Percentiles rank a stretch among this genome's conserved stretches.
Conservation (phyloP, 257 asterid species). For the Prunella vulgaris region DNA sequence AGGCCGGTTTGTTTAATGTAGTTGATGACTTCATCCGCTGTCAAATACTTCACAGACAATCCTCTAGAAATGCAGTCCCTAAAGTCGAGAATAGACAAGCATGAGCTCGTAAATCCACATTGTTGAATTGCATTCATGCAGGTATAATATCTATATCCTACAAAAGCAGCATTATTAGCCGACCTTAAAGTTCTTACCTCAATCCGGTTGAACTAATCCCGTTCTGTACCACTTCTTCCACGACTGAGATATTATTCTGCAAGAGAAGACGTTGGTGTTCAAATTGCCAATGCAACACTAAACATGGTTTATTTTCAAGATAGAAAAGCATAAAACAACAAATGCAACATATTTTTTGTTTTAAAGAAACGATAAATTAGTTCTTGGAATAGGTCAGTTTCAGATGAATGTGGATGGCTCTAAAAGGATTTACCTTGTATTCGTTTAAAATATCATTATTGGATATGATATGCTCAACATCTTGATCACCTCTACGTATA, state of each 20-base stretch:
- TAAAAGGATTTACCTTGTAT: conserved; percentile 44
- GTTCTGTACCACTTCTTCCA: conserved; percentile 72
- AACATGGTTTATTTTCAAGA: not conserved
- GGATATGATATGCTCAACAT: conserved; percentile 56
- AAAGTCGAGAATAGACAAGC: conserved; percentile 4
- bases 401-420: not conserved
- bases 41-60: conserved; percentile 66
- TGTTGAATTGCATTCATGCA: not conserved
- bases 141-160: not conserved
- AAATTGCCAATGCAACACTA: not conserved
- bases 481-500: conserved; percentile 68
- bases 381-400: not conserved
- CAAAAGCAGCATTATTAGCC: not conserved
- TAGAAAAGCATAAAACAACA: not conserved
- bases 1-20: conserved; percentile 48
- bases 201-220: conserved; percentile 76
- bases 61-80: conserved; percentile 74
- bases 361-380: not conserved
- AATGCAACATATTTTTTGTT: not conserved
- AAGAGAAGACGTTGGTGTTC: not conserved
- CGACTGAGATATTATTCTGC: conserved; percentile 54
- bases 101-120: not conserved
- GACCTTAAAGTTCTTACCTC: conserved; percentile 37
- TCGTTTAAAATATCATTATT: conserved; percentile 57
- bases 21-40: conserved; percentile 61